Percentiles rank a stretch among this genome's conserved stretches.
Evolutionary conservation across 768 basidiomycete genomes (phyloP).

Genomic region (Strobilomyces dryophilus): DNA sequence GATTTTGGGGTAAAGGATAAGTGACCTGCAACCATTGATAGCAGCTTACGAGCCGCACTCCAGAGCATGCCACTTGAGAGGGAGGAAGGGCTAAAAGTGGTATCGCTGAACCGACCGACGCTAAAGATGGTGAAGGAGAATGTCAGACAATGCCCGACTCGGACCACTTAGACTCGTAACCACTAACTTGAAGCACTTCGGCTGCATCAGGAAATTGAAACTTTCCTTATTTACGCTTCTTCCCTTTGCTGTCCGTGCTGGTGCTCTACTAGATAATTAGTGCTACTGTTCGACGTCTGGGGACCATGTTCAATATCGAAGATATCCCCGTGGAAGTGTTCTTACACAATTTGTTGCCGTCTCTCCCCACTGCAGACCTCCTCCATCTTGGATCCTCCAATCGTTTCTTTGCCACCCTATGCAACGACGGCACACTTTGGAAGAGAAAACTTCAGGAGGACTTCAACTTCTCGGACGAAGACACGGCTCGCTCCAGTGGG

Average conservation of each 20-base stretch:
- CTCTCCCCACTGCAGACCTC: constrained; percentile 51
- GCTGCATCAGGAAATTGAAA: no score
- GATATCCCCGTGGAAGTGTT: constrained; percentile 75
- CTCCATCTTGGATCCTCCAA: constrained; percentile 57
- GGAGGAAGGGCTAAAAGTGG: no score
- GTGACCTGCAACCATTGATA: no score
- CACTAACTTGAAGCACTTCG: no score
- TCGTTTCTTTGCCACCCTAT: constrained; percentile 56
- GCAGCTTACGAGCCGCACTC: no score
- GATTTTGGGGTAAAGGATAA: no score
- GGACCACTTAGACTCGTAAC: no score
- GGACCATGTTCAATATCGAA: constrained; percentile 37
- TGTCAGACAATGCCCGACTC: no score
- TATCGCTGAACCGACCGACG: no score
- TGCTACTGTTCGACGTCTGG: background rate
- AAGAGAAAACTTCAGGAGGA: constrained; percentile 61
- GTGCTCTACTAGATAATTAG: background rate
- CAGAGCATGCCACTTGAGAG: no score
- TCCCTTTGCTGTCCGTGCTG: background rate
- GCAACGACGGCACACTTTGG: constrained; percentile 78
- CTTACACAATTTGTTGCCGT: constrained; percentile 65
- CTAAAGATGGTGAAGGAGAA: no score
- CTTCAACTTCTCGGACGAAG: constrained; percentile 72
- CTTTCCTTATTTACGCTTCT: no score
- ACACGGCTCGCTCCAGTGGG: constrained; percentile 70